Evolutionary conservation across 2,329 filamentous ascomycete species (phyloP), one percentile per base, ranked within the genome.

Genomic region (Curvularia eragrostidis): DNA sequence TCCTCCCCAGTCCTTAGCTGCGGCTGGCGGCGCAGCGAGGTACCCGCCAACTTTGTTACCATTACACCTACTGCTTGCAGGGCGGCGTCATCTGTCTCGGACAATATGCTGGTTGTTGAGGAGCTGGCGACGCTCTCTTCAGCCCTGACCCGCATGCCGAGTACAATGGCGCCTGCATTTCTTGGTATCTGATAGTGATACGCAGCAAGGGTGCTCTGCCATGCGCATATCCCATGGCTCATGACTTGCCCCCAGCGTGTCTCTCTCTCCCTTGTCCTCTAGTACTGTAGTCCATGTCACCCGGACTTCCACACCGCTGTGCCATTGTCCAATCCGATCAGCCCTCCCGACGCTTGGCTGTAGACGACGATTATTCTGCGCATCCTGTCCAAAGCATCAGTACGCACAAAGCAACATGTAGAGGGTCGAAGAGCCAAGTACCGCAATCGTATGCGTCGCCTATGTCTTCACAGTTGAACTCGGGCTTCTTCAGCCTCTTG

Each of bases 381-480:
- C 47, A 49, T 26, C 47, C 47, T 49, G 23, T 30, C 43, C 28
- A 34, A 13, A 26, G 3, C 3, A 30, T 47, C n/a, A 47, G 43
- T 32, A 32, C 18, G 9, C 10, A 5, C 4, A 19, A 32, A 21
- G 28, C 21, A 30, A 19, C 18, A 21, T 32, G 26, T 18, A 32
- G 18, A 43, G 18, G 19, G 12, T 19, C 18, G 26, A 5, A 8
- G 9, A 15, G 19, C 43, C 18, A 32, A 28, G 10, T 50, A 52
- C 62, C 87, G 66, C 87, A 89, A 68, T 89, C 86, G 70, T 89
- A 89, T 62, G 87, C 87, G 56, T 87, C 85, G 2, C 86, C 87
- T 56, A 89, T 85, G 36, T 88, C 84, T 41, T 81, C 81, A 73
- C 87, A 89, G 71, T 89, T 85, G 68, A 88, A 89, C 21, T 84